Evolutionary conservation across 495 filamentous ascomycete species (phyloP).

Genomic region (Friedmanniomyces simplex): DNA sequence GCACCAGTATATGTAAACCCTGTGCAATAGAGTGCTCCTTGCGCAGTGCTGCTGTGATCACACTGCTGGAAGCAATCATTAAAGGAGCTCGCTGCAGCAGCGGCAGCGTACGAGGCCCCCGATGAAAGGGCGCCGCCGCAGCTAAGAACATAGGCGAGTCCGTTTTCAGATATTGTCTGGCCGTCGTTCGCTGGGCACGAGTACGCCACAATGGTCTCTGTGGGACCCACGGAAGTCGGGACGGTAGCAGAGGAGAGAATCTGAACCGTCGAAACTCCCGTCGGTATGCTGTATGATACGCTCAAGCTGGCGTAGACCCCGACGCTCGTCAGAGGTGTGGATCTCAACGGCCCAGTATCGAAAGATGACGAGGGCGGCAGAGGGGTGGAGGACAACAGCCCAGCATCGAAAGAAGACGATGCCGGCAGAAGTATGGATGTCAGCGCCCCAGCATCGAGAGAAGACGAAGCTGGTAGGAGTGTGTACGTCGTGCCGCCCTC

Average conservation of each 20-base stretch:
- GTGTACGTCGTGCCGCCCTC: neutral
- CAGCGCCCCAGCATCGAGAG: neutral
- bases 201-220: neutral
- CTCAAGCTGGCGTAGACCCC: neutral
- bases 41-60: constrained; percentile 3
- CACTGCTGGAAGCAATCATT: constrained; percentile 3
- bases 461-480: neutral
- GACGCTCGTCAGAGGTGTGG: neutral
- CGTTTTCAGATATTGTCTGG: neutral
- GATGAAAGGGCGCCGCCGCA: neutral
- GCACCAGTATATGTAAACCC: neutral
- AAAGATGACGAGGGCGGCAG: neutral
- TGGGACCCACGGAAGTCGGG: neutral
- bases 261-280: neutral
- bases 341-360: too few relatives aligned
- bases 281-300: neutral
- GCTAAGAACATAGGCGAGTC: neutral
- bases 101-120: neutral
- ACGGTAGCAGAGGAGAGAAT: neutral
- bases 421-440: neutral
- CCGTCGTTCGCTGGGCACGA: constrained; percentile 1
- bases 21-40: constrained; percentile 1
- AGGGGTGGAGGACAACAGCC: neutral
- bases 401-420: neutral
- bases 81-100: neutral